Evolutionary conservation across 495 filamentous ascomycete genomes (phyloP).

Genomic region (Xylaria acuta): DNA sequence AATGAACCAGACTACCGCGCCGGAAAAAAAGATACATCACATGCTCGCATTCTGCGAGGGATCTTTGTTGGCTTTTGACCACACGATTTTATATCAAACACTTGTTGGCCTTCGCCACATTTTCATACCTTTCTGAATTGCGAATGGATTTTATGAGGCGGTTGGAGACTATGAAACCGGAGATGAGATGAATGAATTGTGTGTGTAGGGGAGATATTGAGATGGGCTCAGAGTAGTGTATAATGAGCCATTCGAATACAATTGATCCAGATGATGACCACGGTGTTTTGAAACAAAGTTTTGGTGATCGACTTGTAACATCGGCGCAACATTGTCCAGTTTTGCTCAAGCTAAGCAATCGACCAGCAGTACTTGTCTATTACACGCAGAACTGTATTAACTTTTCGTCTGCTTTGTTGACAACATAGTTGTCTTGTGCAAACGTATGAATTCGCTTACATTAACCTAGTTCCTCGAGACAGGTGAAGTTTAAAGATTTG

Average conservation of each 20-base stretch:
- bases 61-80: conserved; percentile 30
- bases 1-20: conserved; percentile 17
- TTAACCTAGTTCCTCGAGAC: too few species aligned
- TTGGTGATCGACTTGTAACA: background rate
- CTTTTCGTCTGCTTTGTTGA: background rate
- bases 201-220: conserved; percentile 18
- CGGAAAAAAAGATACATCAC: conserved; percentile 24
- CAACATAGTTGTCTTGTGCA: background rate
- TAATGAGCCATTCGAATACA: conserved; percentile 4
- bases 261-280: background rate
- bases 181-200: conserved; percentile 22
- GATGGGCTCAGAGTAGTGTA: background rate
- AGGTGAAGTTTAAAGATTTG: too few species aligned
- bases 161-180: conserved; percentile 17
- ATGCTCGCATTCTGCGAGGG: conserved; percentile 15
- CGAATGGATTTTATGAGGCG: conserved; percentile 22
- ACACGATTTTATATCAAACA: conserved; percentile 20
- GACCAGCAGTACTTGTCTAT: background rate
- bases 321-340: background rate
- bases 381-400: background rate
- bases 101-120: conserved; percentile 26
- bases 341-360: background rate
- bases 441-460: background rate
- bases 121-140: conserved; percentile 27
- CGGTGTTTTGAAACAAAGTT: background rate